Evolutionary conservation across 2,329 filamentous ascomycete genomes (phyloP), one percentile per base, ranked within the genome.

Genomic region (Ophiostoma australiae): DNA sequence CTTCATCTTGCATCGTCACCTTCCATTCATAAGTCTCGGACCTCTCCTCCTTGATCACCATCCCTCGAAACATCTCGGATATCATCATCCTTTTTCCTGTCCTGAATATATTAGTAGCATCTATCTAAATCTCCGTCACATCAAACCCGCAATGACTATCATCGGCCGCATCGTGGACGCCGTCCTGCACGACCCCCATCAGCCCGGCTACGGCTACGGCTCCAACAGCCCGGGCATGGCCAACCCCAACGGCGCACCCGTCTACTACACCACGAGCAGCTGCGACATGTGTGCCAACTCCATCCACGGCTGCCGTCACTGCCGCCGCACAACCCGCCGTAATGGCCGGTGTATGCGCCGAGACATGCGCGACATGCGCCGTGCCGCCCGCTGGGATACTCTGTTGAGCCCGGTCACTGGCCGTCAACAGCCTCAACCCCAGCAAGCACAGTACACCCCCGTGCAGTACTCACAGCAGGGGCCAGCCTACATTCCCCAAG

Each of bases 321-420:
- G 52, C 11, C 52, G 52, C 23, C 52, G 52, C 52, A 58, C 27
- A 15, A n/a, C 33, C 31, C 69, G 69, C 63, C 69, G 44, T 20
- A 23, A 27, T 13, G 61, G 13, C 7, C 69, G 69, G 58, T 61
- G 61, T 39, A 58, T 55, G 10, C 44, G 61, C 41, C 61, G 31
- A 31, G 41, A 67, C 39, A 52, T n/a, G 23, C 68, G 68, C 52
- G 8, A 44, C n/a, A 68, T 63, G 69, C 69, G 48, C 65, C 69
- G 63, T 13, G 65, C 61, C 7, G 27, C 37, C 27, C 61, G 61
- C 15, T 65, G 61, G 61, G 61, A 65, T 5, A 17, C 31, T 20
- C 15, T 65, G 27, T 20, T 37, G 61, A 35, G 61, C 20, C 61
- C 61, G 4, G 61, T 65, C 23, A 58, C n/a, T 27, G 13, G 68